Conservation (phyloP, 1,139 yeast genomes). For the Suhomyces choctaworum region DNA sequence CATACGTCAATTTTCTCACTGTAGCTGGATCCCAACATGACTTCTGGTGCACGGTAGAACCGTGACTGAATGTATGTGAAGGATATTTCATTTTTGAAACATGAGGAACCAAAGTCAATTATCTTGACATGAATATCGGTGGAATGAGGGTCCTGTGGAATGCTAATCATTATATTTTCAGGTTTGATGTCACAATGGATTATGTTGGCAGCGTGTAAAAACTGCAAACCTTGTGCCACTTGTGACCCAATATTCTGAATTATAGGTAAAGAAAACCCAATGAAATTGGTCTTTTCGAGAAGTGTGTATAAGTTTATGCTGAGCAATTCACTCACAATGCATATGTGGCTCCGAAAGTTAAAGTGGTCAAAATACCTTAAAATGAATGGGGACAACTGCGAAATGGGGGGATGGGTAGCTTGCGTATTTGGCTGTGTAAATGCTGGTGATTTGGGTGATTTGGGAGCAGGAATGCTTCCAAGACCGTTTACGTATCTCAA, state of each 20-base stretch:
- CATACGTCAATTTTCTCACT: constrained; percentile 44
- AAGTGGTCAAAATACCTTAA: constrained; percentile 68
- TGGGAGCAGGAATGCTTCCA: background rate
- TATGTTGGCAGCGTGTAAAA: constrained; percentile 55
- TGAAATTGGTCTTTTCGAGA: constrained; percentile 58
- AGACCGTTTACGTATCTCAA: constrained; percentile 46
- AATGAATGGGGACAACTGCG: constrained; percentile 34
- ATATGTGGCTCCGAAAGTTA: constrained; percentile 79
- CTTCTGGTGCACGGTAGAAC: constrained; percentile 76
- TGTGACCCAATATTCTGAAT: constrained; percentile 55
- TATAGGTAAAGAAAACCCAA: constrained; percentile 58
- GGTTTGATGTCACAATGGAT: constrained; percentile 84
- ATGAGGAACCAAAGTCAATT: constrained; percentile 70
- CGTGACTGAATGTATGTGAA: constrained; percentile 66
- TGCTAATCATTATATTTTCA: constrained; percentile 58
- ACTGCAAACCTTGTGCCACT: constrained; percentile 58
- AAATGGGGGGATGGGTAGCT: background rate
- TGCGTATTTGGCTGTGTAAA: background rate
- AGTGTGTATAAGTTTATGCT: constrained; percentile 69
- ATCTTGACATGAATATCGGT: constrained; percentile 44
- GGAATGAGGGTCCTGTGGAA: constrained; percentile 23
- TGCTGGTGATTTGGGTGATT: background rate
- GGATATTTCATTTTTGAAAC: constrained; percentile 45
- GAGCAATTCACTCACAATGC: constrained; percentile 74
- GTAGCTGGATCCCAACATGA: constrained; percentile 75